Base-by-base conservation (phyloP, 345 rosid species). In the Excoecaria agallocha region DNA sequence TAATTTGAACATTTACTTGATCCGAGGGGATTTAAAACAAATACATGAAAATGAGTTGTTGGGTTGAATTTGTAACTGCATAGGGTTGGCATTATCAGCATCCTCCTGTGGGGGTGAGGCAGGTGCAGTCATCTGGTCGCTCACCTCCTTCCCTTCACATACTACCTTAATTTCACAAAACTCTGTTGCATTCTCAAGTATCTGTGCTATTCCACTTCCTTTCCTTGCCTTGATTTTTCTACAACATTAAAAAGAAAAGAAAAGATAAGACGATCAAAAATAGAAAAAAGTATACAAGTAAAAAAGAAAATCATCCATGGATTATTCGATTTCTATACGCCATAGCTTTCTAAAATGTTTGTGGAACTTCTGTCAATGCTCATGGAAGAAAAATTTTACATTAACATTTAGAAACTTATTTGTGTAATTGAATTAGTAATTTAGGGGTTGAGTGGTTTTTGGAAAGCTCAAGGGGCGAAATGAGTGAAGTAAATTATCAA, bases 81-180 rank as follows among this genome's bases (percentile, higher is more conserved):
- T 17, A 1, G 76, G 1, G 13, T 17, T 59, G 30, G 15, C 17
- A 20, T 35, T 16, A 15, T 24, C 50, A 41, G 15, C 17, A 20
- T 35, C 12, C 6, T 24, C 50, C 25, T 38, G 12, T 6, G 13
- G 17, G 20, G 6, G 15, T 63, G 77, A 87, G 1, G 81, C 69
- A 16, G 76, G 43, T 3, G 55, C 70, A 8, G 52, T 72, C 70
- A 63, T 77, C 60, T 76, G 70, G 35, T 85, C 89, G 30, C 66
- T n/a, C 35, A 83, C 85, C 68, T 87, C 91, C 60, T 86, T 77
- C 69, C 94, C 98, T 74, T 87, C 86, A 70, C 89, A 86, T 61
- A 90, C 72, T 67, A 90, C 74, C 79, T 81, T 94, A 46, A 92
- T 64, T 49, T 90, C 89, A 61, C 90, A 86, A 38, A 73, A 70